Conservation (phyloP, 495 filamentous ascomycete species). For the Talaromyces thailandensis region DNA sequence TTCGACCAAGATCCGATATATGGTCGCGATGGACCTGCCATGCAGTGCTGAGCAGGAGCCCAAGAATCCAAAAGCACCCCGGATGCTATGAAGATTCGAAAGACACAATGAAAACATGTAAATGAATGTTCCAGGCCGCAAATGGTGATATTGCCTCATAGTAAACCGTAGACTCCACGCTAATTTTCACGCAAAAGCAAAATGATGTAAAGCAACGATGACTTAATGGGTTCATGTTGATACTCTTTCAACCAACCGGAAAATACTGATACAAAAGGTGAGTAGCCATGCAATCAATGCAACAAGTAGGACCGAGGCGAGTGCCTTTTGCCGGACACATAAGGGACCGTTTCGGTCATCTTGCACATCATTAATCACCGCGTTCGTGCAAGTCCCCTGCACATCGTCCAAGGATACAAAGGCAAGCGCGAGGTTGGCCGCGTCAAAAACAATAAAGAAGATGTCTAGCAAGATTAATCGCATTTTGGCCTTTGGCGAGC, state of each 20-base stretch:
- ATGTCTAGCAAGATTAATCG: slow-evolving; percentile 83
- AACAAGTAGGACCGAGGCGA: slow-evolving; percentile 73
- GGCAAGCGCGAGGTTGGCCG: slow-evolving; percentile 80
- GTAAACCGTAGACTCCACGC: background rate
- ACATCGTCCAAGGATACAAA: slow-evolving; percentile 75
- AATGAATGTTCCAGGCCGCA: background rate
- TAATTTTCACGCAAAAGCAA: background rate
- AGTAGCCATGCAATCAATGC: slow-evolving; percentile 81
- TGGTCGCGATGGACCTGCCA: slow-evolving; percentile 38
- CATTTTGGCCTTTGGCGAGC: slow-evolving; percentile 74
- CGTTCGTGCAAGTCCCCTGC: slow-evolving; percentile 47
- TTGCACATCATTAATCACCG: slow-evolving; percentile 27
- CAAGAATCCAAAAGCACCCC: background rate
- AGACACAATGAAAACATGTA: background rate
- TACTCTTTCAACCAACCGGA: slow-evolving; percentile 73
- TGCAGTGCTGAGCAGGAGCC: background rate
- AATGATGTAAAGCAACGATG: background rate
- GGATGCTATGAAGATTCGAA: background rate
- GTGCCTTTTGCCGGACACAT: slow-evolving; percentile 61
- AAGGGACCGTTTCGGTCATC: slow-evolving; percentile 41
- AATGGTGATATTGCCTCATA: background rate
- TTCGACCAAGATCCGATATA: slow-evolving; percentile 53
- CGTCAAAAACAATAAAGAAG: slow-evolving; percentile 93
- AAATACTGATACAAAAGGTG: slow-evolving; percentile 82
- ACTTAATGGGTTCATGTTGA: background rate